A percentile compares a stretch with the other conserved stretches of the same genome.
These are phyloP conservation scores for Domatiomyces globalis DNA, from an alignment of 2,329 filamentous ascomycete genomes.

Conservation along the genomic window DNA sequence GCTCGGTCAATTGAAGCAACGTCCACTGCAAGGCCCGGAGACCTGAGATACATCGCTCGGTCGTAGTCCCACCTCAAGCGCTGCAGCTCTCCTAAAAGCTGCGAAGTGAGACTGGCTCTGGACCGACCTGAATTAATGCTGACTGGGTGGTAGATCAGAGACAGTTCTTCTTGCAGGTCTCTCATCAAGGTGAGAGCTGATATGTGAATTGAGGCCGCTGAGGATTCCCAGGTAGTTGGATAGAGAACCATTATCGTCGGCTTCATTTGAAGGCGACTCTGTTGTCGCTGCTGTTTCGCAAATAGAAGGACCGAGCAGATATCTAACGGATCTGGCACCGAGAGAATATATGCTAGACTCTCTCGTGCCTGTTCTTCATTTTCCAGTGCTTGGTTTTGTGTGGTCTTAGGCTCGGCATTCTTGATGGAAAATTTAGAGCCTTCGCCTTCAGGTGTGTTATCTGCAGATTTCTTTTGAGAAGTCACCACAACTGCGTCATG, in stretches of 20 bases:
- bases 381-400: not conserved
- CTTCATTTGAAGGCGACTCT: constrained; percentile 21
- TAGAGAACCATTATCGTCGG: constrained; percentile 34
- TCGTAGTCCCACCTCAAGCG: constrained; percentile 23
- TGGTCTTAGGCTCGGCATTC: not conserved
- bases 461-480: too few species aligned
- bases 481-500: not conserved
- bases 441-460: not conserved
- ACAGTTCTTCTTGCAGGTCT: constrained; percentile 26
- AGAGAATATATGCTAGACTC: constrained; percentile 26
- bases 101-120: constrained; percentile 3
- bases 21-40: constrained; percentile 28
- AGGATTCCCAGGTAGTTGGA: constrained; percentile 30
- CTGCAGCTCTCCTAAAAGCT: constrained; percentile 16
- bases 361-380: not conserved
- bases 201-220: constrained; percentile 6
- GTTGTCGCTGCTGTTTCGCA: constrained; percentile 23
- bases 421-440: not conserved
- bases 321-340: constrained; percentile 29
- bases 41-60: constrained; percentile 30
- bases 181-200: constrained; percentile 27
- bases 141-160: constrained; percentile 22
- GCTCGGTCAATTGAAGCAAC: constrained; percentile 26
- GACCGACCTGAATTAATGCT: constrained; percentile 9
- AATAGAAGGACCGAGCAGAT: constrained; percentile 34